These are phyloP conservation scores for Pseudoneurospora amorphoporcata DNA, from an alignment of 495 filamentous ascomycete species.

Conservation along the genomic window DNA sequence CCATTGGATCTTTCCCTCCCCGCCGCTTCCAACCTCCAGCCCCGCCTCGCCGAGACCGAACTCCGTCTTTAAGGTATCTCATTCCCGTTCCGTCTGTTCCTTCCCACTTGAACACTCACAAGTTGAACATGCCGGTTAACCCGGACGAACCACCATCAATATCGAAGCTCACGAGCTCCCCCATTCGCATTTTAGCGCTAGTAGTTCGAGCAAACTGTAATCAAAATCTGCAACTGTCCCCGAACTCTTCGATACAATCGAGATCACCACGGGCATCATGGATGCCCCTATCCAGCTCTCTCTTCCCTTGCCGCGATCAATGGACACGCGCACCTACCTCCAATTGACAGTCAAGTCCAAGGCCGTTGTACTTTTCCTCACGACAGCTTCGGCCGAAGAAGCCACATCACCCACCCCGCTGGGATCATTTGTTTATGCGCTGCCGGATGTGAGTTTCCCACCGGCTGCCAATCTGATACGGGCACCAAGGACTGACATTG, in stretches of 20 bases:
- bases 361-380: conserved; percentile 64
- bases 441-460: conserved; percentile 62
- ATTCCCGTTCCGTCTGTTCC: neutral
- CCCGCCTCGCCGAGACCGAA: neutral
- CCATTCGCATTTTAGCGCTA: neutral
- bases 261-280: conserved; percentile 4
- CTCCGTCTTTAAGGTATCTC: neutral
- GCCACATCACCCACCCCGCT: conserved; percentile 41
- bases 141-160: neutral
- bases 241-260: neutral
- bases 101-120: neutral
- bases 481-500: neutral
- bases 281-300: conserved; percentile 51
- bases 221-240: neutral
- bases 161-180: neutral
- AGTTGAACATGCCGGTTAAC: neutral
- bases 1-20: neutral
- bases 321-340: conserved; percentile 70
- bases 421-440: conserved; percentile 83
- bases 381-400: conserved; percentile 56
- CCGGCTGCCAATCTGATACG: neutral
- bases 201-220: neutral
- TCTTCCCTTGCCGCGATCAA: conserved; percentile 63
- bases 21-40: neutral
- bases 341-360: conserved; percentile 60